Conservation (phyloP, 129 eudicot species). For the Ambrosia trifida region DNA sequence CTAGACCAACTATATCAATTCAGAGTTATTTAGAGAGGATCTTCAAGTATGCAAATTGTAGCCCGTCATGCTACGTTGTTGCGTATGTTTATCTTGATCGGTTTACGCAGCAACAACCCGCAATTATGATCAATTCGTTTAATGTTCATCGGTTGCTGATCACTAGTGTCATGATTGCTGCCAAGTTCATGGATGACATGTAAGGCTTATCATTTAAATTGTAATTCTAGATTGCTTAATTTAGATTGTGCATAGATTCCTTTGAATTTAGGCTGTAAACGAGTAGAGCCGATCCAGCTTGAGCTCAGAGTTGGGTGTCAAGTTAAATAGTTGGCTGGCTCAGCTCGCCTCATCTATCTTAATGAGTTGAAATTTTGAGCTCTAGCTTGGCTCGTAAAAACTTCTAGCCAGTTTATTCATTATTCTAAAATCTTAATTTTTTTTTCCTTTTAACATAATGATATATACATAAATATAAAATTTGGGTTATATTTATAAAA, state of each 20-base stretch:
- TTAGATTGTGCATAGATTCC: conserved; percentile 3
- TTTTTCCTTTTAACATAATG: no score
- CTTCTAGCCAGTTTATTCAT: no score
- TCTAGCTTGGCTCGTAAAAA: no score
- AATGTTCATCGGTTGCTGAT: conserved; percentile 87
- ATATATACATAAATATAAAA: no score
- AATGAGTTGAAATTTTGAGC: no score
- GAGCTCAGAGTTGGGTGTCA: no score
- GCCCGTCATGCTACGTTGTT: conserved; percentile 81
- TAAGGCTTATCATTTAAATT: conserved; percentile 40
- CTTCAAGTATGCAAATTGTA: conserved; percentile 88
- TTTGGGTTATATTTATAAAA: no score
- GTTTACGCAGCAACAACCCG: conserved; percentile 66
- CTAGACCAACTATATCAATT: conserved; percentile 68
- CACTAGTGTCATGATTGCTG: conserved; percentile 92
- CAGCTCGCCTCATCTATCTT: no score
- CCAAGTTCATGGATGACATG: conserved; percentile 95
- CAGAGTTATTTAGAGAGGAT: conserved; percentile 74
- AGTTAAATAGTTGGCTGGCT: no score
- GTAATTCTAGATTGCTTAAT: conserved; percentile 7
- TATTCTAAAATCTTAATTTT: no score
- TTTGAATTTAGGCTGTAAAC: no score
- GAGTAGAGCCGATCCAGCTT: no score
- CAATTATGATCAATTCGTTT: conserved; percentile 62
- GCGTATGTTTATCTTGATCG: conserved; percentile 93